phyloP scores from a whole-genome alignment of 805 yeast species.

The Myxozyma sirexii region DNA sequence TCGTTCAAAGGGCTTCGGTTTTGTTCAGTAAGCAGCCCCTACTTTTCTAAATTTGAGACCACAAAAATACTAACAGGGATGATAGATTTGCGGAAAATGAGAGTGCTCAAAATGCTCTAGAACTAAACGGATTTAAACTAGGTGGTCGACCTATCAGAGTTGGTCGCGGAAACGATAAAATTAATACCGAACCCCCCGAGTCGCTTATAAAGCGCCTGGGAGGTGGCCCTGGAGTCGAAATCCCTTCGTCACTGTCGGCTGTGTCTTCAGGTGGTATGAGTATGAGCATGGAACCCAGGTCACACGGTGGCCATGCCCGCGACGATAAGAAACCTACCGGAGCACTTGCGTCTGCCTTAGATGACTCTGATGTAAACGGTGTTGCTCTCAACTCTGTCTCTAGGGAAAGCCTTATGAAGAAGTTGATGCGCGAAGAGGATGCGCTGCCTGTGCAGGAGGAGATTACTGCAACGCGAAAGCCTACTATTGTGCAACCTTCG shows the following conservation, averaged over 20 bases:
- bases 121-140: constrained; percentile 40
- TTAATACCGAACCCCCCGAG: constrained; percentile 31
- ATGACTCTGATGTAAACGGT: constrained; percentile 35
- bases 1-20: constrained; percentile 85
- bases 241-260: constrained; percentile 8
- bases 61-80: neutral
- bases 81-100: constrained; percentile 22
- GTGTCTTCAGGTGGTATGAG: constrained; percentile 1
- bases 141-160: constrained; percentile 41
- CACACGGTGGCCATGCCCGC: constrained; percentile 18
- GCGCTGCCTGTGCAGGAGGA: constrained; percentile 22
- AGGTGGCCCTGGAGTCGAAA: constrained; percentile 23
- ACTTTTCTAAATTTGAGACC: neutral
- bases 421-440: constrained; percentile 42
- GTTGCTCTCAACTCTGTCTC: constrained; percentile 36
- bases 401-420: constrained; percentile 40
- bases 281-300: constrained; percentile 8
- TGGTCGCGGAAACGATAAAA: constrained; percentile 36
- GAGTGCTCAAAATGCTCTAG: constrained; percentile 39
- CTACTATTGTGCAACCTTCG: constrained; percentile 29
- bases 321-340: constrained; percentile 31
- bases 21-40: constrained; percentile 54
- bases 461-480: constrained; percentile 5
- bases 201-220: constrained; percentile 25
- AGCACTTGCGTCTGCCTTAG: constrained; percentile 31